Base-by-base conservation (phyloP, 768 basidiomycete genomes). In the Agaricus blazei region DNA sequence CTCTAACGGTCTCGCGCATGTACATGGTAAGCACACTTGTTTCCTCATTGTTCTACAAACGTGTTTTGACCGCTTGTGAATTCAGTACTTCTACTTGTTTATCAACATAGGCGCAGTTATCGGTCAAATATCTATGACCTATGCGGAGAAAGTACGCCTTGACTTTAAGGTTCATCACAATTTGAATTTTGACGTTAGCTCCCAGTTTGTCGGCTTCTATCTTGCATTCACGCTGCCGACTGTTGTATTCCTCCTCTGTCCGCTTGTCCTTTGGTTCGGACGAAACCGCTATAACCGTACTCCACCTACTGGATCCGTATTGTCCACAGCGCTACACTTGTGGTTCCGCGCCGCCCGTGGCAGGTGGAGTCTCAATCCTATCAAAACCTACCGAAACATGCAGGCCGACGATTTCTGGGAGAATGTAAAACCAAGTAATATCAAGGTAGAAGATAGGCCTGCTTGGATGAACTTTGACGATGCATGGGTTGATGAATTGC, bases 401-500 rank as follows among this genome's bases (percentile, higher is more conserved):
- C 78, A 70, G 11, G 76, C 81, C 0, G 61, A 72, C 14, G 84
- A 83, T 58, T 88, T 90, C 72, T 91, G 87, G 88, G 87, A 90
- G 42, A 70, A 61, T 42, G 85, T 75, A 2, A 88, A 87, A 66
- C 89, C 89, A 0, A 87, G 84, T 61, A 72, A 71, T 28, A 75
- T 76, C 50, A 69, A 75, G 28, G 61, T 62, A 1, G 75, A 64
- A 1, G 69, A 70, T 29, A 67, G 68, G 36, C 88, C 87, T 0
- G 31, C 24, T 7, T 90, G 87, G 88, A 89, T 90, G 86, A 82
- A 68, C 5, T 90, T 82, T 56, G 87, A 90, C 61, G 89, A 91
- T 61, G 64, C 73, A 51, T 90, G 87, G 86, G 87, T 91, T 7
- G 87, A 89, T 49, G 88, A 91, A 62, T 79, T 90, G 38, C 72